Base-by-base conservation (phyloP, 176 grass and related monocot genomes). In the Dactylis glomerata region DNA sequence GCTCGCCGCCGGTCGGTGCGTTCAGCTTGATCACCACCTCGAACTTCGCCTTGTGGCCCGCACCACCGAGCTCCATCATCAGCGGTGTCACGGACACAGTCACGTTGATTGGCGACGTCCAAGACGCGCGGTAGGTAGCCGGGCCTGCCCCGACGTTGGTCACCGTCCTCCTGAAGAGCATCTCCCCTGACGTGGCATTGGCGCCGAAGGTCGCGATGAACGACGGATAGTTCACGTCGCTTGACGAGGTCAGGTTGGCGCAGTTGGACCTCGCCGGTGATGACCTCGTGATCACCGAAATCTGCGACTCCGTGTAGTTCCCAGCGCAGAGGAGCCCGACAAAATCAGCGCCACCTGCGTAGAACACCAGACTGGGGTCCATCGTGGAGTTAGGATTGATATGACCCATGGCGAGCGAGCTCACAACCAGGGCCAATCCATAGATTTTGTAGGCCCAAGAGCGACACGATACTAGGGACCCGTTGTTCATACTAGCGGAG, bases 331-430 rank as follows among this genome's bases (percentile, higher is more conserved):
- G 71, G 23, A 92, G 66, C 2, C 68, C 84, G 36, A 91, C 41
- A 49, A 92, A 94, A 63, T 92, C 95, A 10, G 6, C 38, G 2
- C 5, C 16, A 17, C 47, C 47, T 23, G 81, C 92, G 52, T 97
- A 83, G 11, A 89, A 97, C 22, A 97, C 88, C 11, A 97, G 38
- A 1, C 90, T 88, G 0, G 94, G 94, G 31, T 94, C 80, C 38
- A 94, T 82, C 0, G 90, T 86, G n/a, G 55, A 62, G 76, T 97
- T 94, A 0, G 94, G 92, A 22, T 79, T 8, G 51, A 97, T 74
- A 10, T 87, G 83, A 2, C 94, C 92, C 83, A 92, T 90, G 15
- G 76, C 90, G 31, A 92, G 36, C 5, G 92, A 90, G 41, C 59
- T 90, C 6, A 17, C 23, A n/a, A n/a, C n/a, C n/a, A n/a, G n/a